phyloP scores from a whole-genome alignment of 192 early-diverging fungal genomes.

The Lobosporangium transversale region DNA sequence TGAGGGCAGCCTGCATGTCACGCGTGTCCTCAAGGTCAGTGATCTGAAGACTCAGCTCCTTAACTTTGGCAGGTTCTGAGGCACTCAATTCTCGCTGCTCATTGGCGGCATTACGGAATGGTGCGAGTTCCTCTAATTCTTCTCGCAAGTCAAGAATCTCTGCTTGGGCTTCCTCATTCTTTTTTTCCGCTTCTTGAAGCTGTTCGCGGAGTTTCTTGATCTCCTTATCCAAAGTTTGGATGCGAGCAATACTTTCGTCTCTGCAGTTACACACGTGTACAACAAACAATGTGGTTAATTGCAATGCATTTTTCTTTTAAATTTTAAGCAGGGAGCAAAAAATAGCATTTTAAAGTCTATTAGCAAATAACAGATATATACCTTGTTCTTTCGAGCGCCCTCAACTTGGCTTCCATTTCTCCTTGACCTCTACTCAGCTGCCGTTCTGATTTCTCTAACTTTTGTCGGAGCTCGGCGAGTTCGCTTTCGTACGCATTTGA shows the following conservation, averaged over 20 bases:
- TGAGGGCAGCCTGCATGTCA: constrained; percentile 40
- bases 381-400: constrained; percentile 34
- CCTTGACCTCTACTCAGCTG: constrained; percentile 37
- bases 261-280: neutral
- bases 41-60: constrained; percentile 38
- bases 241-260: constrained; percentile 43
- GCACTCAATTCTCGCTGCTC: constrained; percentile 34
- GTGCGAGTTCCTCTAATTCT: constrained; percentile 37
- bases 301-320: neutral
- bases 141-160: constrained; percentile 18
- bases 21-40: constrained; percentile 45
- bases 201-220: constrained; percentile 44
- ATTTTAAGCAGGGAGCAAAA: no score
- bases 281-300: neutral
- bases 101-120: constrained; percentile 33
- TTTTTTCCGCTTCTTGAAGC: constrained; percentile 18
- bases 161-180: constrained; percentile 17
- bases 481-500: constrained; percentile 38
- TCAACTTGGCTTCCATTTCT: constrained; percentile 42
- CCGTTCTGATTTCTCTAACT: constrained; percentile 35
- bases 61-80: constrained; percentile 29
- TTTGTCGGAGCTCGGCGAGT: constrained; percentile 35
- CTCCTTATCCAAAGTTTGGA: constrained; percentile 42
- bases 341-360: no score
- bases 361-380: no score